Evolutionary conservation across 2,329 filamentous ascomycete species (phyloP), one percentile per base, ranked within the genome.

Genomic region (Pseudogymnoascus sp.): DNA sequence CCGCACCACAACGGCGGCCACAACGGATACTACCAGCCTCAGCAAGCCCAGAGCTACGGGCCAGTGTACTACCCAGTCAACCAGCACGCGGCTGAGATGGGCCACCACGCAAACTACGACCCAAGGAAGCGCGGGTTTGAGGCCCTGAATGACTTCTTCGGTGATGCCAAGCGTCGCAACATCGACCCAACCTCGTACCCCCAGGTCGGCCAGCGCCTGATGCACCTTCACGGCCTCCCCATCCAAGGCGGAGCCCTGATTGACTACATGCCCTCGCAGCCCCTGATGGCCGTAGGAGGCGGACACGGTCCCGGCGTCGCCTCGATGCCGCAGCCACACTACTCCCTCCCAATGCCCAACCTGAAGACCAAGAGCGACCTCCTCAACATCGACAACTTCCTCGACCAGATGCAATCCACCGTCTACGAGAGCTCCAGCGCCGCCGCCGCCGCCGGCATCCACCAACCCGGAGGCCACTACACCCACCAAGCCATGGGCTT

Each of bases 321-420:
- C 68, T 76, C 79, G 67, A 82, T 89, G 69, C 83, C 88, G 43
- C 86, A 91, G 75, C 90, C 93, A 62, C 81, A 83, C 72, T 96
- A 97, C 78, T 91, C 92, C 67, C 82, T 97, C 65, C 91, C 95
- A 63, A 92, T 96, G 80, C 87, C 87, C 60, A 96, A 92, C 71
- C 83, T 96, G 64, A 88, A 93, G 73, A 97, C 93, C 60, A 96
- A 98, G 83, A 92, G 87, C 75, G 95, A 99, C 75, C 82, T 99
- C 48, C 81, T 96, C 75, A 92, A 96, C 75, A 93, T 98, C 72
- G 95, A 98, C 75, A 90, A 92, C 73, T 90, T 98, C 75, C 85
- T 99, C 63, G 92, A 96, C 78, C 92, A 97, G 78, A 93, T 98
- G 82, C 93, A 97, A 78, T 88, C 89, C 68, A 97, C 93, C 54